Percentiles rank a stretch among this genome's conserved stretches.
phyloP scores from a whole-genome alignment of 805 yeast genomes.

The Lipomyces lipofer region DNA sequence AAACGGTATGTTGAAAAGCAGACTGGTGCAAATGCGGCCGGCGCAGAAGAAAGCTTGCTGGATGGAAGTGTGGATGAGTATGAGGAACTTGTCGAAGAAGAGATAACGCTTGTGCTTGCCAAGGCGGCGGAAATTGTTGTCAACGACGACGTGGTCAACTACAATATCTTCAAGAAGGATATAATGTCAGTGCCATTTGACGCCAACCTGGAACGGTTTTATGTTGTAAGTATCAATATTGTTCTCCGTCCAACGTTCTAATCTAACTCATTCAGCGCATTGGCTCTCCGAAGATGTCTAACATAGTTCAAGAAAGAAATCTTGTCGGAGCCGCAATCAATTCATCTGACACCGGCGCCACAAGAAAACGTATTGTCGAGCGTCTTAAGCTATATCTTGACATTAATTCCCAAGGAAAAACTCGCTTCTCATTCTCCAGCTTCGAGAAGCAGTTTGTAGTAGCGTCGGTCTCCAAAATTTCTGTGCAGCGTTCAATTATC shows the following conservation, averaged over 20 bases:
- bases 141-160: conserved; percentile 42
- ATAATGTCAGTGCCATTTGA: conserved; percentile 41
- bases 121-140: conserved; percentile 38
- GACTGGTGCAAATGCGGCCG: conserved; percentile 31
- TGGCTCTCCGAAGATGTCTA: conserved; percentile 38
- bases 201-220: conserved; percentile 38
- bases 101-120: conserved; percentile 32
- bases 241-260: too few relatives aligned
- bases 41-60: conserved; percentile 2
- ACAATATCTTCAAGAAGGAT: conserved; percentile 39
- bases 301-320: conserved; percentile 34
- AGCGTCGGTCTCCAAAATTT: conserved; percentile 34
- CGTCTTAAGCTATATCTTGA: conserved; percentile 37
- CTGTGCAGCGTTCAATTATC: conserved; percentile 31
- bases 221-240: conserved; percentile 14
- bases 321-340: conserved; percentile 34
- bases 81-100: conserved; percentile 23
- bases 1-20: conserved; percentile 34
- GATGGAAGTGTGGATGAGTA: conserved; percentile 17
- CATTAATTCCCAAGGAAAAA: conserved; percentile 3
- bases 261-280: conserved; percentile 28
- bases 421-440: conserved; percentile 8
- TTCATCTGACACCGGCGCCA: conserved; percentile 8
- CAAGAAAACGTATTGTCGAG: conserved; percentile 37
- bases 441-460: conserved; percentile 31